These are phyloP conservation scores for Globisporangium spiculum DNA, from an alignment of 352 stramenopile genomes.

Conservation along the genomic window DNA sequence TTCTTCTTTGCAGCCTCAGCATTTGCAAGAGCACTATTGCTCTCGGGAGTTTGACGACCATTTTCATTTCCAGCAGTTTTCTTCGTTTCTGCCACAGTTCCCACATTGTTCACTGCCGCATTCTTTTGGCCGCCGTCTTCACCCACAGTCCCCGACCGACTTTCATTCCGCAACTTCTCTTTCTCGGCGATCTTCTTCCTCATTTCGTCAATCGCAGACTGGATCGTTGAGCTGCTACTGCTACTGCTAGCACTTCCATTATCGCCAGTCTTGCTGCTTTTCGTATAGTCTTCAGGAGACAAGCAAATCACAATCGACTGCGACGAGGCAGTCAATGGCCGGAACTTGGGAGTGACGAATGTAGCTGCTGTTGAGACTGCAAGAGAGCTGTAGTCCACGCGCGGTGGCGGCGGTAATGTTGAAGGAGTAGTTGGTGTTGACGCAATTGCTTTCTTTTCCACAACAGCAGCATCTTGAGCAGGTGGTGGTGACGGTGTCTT, in stretches of 20 bases:
- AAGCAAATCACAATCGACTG: constrained; percentile 74
- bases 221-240: constrained; percentile 22
- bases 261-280: constrained; percentile 19
- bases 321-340: constrained; percentile 56
- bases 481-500: neutral
- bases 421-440: neutral
- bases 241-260: constrained; percentile 7
- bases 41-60: neutral
- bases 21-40: neutral
- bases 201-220: constrained; percentile 50
- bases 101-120: neutral
- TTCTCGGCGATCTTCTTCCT: constrained; percentile 51
- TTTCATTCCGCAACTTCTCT: constrained; percentile 34
- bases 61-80: neutral
- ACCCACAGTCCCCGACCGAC: constrained; percentile 12
- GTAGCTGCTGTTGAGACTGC: neutral
- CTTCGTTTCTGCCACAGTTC: neutral
- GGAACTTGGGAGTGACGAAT: constrained; percentile 32
- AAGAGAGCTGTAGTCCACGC: constrained; percentile 5
- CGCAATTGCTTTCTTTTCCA: neutral
- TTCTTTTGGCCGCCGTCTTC: neutral
- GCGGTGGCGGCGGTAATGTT: neutral
- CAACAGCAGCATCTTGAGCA: neutral
- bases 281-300: constrained; percentile 45
- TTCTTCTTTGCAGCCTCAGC: neutral